Evolutionary conservation across 371 early-diverging fungal genomes (phyloP).

Genomic region (Racocetra persica): DNA sequence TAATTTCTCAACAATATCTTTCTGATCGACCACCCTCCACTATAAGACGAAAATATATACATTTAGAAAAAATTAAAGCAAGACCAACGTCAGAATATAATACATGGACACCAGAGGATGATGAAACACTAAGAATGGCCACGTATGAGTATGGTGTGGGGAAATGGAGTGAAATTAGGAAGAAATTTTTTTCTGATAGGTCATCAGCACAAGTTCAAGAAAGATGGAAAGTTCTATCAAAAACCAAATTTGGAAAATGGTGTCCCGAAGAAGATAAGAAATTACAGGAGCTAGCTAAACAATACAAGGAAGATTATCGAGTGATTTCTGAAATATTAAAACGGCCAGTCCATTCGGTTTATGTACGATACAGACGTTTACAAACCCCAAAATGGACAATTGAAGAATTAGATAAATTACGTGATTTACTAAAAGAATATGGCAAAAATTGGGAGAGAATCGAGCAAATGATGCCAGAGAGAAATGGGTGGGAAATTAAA

Average conservation of each 20-base stretch:
- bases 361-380: background rate
- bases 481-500: background rate
- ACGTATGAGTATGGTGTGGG: background rate
- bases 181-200: background rate
- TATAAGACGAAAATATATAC: too few relatives aligned
- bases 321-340: background rate
- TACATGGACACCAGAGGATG: background rate
- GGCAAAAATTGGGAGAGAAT: background rate
- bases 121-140: background rate
- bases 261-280: background rate
- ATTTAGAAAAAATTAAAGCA: background rate
- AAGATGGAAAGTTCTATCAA: background rate
- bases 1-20: too few relatives aligned
- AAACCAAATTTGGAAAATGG: background rate
- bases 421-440: background rate
- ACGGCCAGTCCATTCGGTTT: background rate
- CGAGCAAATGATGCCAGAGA: background rate
- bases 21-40: too few relatives aligned
- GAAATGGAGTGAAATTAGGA: background rate
- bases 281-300: background rate
- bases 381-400: background rate
- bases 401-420: slow-evolving; percentile 1
- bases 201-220: background rate
- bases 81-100: background rate
- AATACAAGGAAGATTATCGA: background rate